Evolutionary conservation across 2,329 filamentous ascomycete genomes (phyloP), one percentile per base, ranked within the genome.

Genomic region (Endocalyx cinctus): DNA sequence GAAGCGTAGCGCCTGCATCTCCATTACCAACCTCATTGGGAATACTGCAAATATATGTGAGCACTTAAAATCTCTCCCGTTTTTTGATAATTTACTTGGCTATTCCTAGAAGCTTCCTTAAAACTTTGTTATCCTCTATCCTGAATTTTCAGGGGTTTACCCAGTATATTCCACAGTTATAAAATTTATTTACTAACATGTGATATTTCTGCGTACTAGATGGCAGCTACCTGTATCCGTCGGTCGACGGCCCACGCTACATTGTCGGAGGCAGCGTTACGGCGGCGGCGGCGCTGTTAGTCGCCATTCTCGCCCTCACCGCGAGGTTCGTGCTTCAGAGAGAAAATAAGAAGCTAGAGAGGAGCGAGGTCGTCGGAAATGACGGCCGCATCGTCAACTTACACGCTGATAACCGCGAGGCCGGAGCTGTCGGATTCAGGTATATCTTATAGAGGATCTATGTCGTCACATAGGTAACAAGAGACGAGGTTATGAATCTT

Each of bases 1-100:
- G 3, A 77, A 82, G 29, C 71, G 81, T 2, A 82, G 82, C 5
- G 72, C 74, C 2, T 72, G 72, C 4, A 80, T 86, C 32, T 75
- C 80, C 7, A 68, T 85, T n/a, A 61, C 80, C 29, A 83, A 84
- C 48, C 59, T 82, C 44, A 64, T 86, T 26, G 82, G 81, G 0
- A 83, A 82, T 51, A 72, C 57, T 7, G 65, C 66, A 1, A 66
- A 59, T 30, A 68, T 70, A 25, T 72, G 71, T n/a, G n/a, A n/a
- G n/a, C n/a, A n/a, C n/a, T n/a, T n/a, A n/a, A n/a, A n/a, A n/a
- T n/a, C n/a, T n/a, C n/a, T n/a, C n/a, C n/a, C n/a, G n/a, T n/a
- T n/a, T n/a, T n/a, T n/a, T n/a, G n/a, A n/a, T n/a, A n/a, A n/a
- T n/a, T n/a, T n/a, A n/a, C n/a, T n/a, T n/a, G n/a, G n/a, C n/a